These are phyloP conservation scores for Chaetomiaceae sp. DNA, from an alignment of 2,329 filamentous ascomycete genomes.

Conservation along the genomic window DNA sequence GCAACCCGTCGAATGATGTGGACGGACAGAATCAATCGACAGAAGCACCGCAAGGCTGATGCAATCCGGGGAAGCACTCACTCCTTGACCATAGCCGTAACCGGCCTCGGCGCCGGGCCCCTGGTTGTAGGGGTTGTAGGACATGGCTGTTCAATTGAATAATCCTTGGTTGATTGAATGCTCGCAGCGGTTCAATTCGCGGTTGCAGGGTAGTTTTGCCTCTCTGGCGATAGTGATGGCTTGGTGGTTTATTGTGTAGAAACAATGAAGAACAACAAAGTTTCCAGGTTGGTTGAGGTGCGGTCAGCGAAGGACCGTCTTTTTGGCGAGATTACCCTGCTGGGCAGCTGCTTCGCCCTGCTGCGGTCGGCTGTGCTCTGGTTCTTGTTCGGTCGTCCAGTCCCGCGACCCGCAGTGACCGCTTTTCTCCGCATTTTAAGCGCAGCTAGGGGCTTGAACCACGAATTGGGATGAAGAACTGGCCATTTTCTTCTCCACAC, in stretches of 20 bases:
- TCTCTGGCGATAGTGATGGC: neutral
- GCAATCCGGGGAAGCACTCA: constrained; percentile 32
- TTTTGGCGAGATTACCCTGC: constrained; percentile 14
- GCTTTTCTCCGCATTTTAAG: neutral
- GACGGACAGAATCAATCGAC: neutral
- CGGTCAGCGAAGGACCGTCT: neutral
- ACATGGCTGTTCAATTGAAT: constrained; percentile 38
- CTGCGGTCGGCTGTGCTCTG: constrained; percentile 2
- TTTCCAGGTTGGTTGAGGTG: neutral
- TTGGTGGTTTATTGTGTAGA: neutral
- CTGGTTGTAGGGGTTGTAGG: constrained; percentile 61
- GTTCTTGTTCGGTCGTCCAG: neutral
- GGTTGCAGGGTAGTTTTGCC: neutral
- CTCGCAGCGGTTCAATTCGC: neutral
- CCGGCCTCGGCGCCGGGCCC: constrained; percentile 45
- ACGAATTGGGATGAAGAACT: neutral
- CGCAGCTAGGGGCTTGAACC: neutral
- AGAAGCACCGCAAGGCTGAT: neutral
- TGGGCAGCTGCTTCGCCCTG: constrained; percentile 7
- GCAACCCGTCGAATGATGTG: neutral
- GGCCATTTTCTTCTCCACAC: neutral
- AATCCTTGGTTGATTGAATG: constrained; percentile 8
- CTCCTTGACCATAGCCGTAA: constrained; percentile 44
- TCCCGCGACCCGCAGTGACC: neutral
- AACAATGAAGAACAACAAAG: constrained; percentile 4